Evolutionary conservation across 2,329 filamentous ascomycete species (phyloP), one percentile per base, ranked within the genome.

Genomic region (Colletotrichum sp.): DNA sequence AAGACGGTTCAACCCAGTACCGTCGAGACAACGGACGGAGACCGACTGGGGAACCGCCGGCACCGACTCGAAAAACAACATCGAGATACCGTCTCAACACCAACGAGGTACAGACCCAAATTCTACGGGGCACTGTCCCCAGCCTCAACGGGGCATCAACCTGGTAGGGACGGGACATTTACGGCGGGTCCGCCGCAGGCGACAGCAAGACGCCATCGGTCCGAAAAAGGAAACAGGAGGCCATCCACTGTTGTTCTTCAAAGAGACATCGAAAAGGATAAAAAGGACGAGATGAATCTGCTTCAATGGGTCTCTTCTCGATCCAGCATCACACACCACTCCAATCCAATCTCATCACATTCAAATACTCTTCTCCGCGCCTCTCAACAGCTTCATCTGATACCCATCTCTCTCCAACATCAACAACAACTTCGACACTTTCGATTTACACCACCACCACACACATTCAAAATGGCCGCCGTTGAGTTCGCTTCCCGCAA

Each of bases 11-110:
- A 76, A 74, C 74, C 65, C 61, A 61, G 74, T 36, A 76, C 70
- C 74, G 74, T 76, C 18, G 70, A 73, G 43, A 68, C 71, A 65
- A 76, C 70, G 74, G 74, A 76, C 64, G 43, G 48, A 65, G 59
- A 68, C 74, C 70, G 74, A 76, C 70, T 69, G 70, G 74, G 43
- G 70, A 73, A 74, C 74, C 64, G 74, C 74, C 70, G 34, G 59
- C 70, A 69, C 64, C 74, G 59, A 69, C 70, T 76, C 57, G 59
- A 52, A 69, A 73, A 30, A 60, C 52, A 52, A 68, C 65, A 65
- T 68, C n/a, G 57, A 63, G n/a, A 69, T 48, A 69, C 64, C 34
- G 59, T 55, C 64, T 68, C 64, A 68, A 64, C 73, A 73, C 24
- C 70, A 36, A 60, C 24, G 28, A 26, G 65, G 74, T 36, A 68